Evolutionary conservation across 2,329 filamentous ascomycete genomes (phyloP), one percentile per base, ranked within the genome.

Genomic region (Alternaria atra): DNA sequence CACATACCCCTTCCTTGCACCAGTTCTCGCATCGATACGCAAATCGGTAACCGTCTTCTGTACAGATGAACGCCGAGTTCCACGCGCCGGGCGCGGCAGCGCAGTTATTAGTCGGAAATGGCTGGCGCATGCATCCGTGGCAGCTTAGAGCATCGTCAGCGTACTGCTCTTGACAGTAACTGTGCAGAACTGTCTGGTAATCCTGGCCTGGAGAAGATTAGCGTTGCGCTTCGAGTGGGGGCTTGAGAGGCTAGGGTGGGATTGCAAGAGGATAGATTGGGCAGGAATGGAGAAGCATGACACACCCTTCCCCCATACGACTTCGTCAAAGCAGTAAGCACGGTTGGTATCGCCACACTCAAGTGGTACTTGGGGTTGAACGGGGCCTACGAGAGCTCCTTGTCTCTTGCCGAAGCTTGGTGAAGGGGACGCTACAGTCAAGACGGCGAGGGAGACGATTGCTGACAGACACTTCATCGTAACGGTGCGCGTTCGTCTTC

Each of bases 21-120:
- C 54, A 52, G 15, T 50, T 29, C 15, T 57, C n/a, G 40, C 65
- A 67, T 25, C 65, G 52, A 23, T 48, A 30, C 6, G 52, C 50
- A n/a, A 63, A 63, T 0, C 12, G 27, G 35, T 65, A 70, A 15
- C 42, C 44, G 30, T 61, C 43, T 6, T 40, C 40, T 2, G 52
- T 61, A 52, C 67, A 71, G 17, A 52, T 44, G 35, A 70, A 70
- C 2, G 61, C 59, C n/a, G 67, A 69, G 4, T 52, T 57, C 63
- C 59, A 60, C 7, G 60, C 67, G 0, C 60, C 60, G 5, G 55
- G 58, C 5, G 58, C 66, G 15, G 58, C 65, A n/a, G 55, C 60
- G 51, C 67, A 71, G 2, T 54, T 30, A 5, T 58, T 46, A 20
- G 67, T 37, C 6, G 64, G 55, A 43, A 53, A 61, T 13, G 60